phyloP scores from a whole-genome alignment of 2,329 filamentous ascomycete species.

The Penicillium sp. region DNA sequence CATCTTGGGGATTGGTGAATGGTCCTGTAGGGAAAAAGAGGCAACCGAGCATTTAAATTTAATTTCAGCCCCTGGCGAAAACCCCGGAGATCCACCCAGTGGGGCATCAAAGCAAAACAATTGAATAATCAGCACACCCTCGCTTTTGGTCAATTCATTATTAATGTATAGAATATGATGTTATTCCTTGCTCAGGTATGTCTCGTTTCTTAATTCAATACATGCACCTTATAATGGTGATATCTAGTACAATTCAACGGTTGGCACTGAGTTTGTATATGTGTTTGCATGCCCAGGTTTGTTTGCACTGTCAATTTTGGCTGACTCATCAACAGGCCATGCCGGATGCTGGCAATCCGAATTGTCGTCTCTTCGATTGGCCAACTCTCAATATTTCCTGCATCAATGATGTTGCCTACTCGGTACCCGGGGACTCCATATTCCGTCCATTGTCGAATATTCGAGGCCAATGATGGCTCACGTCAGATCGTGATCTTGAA shows the following conservation, averaged over 20 bases:
- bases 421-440: not conserved
- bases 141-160: not conserved
- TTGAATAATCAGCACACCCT: not conserved
- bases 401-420: not conserved
- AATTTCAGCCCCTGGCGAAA: constrained; percentile 14
- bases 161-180: not conserved
- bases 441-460: not conserved
- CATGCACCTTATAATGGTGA: not conserved
- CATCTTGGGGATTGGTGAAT: constrained; percentile 14
- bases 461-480: not conserved
- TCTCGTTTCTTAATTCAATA: not conserved
- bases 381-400: not conserved
- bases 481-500: not conserved
- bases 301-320: constrained; percentile 1
- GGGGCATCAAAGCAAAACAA: constrained; percentile 7
- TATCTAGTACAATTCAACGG: not conserved
- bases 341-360: constrained; percentile 22
- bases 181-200: not conserved
- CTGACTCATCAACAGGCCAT: constrained; percentile 19
- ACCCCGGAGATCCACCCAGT: constrained; percentile 17
- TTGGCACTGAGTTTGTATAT: not conserved
- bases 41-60: constrained; percentile 9
- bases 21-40: not conserved
- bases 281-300: not conserved
- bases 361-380: constrained; percentile 14